Evolutionary conservation across 495 filamentous ascomycete species (phyloP).

Genomic region (Hypoxylon rickii): DNA sequence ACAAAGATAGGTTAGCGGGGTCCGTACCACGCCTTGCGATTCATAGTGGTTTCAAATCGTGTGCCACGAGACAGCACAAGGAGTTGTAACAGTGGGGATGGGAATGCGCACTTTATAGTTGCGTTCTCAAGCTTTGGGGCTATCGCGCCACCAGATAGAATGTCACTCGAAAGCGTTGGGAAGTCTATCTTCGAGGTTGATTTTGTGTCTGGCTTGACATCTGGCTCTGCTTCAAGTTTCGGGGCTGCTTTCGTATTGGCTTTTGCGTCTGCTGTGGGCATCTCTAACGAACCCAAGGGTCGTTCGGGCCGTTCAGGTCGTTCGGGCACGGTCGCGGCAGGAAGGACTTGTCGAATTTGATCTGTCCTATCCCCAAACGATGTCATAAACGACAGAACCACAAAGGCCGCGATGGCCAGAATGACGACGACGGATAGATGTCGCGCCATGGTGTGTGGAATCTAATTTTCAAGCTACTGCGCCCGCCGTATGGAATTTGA

Average conservation of each 20-base stretch:
- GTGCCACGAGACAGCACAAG: too few species aligned
- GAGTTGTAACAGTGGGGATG: neutral
- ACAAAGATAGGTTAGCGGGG: constrained; percentile 17
- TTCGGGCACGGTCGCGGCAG: constrained; percentile 7
- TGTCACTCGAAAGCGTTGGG: constrained; percentile 35
- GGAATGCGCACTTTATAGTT: constrained; percentile 70
- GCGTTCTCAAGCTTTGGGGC: constrained; percentile 92
- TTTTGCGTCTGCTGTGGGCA: constrained; percentile 3
- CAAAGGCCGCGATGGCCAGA: constrained; percentile 34
- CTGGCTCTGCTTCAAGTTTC: constrained; percentile 1
- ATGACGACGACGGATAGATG: constrained; percentile 38
- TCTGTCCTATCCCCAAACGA: constrained; percentile 29
- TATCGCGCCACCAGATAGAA: constrained; percentile 77
- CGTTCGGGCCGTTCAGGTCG: too few species aligned
- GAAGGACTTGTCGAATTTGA: constrained; percentile 24
- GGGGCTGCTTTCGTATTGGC: neutral
- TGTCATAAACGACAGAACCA: constrained; percentile 36
- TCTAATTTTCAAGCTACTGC: neutral
- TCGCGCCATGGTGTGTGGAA: constrained; percentile 33
- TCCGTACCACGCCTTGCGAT: neutral
- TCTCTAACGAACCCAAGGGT: constrained; percentile 1
- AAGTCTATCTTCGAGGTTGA: constrained; percentile 26
- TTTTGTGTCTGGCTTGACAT: neutral
- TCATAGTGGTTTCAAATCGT: too few species aligned
- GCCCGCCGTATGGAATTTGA: neutral